Conservation (phyloP, 2,329 filamentous ascomycete species). For the Didymosphaeria variabile region DNA sequence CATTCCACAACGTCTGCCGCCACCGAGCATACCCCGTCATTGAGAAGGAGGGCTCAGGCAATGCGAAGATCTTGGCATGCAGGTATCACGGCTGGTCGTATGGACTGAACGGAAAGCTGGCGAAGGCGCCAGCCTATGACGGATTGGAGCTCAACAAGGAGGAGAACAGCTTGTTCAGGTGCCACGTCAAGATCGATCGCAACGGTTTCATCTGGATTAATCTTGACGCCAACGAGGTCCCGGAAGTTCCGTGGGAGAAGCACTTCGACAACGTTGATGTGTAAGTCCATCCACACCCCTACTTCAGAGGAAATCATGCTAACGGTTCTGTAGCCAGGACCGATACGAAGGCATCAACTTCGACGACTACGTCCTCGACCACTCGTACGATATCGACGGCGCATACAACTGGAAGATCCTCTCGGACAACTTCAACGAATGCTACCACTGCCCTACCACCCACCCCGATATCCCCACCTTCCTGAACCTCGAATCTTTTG, state of each 20-base stretch:
- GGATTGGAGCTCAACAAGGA: conserved; percentile 36
- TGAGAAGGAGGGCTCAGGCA: conserved; percentile 42
- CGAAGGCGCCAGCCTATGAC: conserved; percentile 54
- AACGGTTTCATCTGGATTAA: conserved; percentile 47
- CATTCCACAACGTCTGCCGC: conserved; percentile 55
- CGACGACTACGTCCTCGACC: conserved; percentile 32
- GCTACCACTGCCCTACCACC: conserved; percentile 68
- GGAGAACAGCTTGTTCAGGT: conserved; percentile 41
- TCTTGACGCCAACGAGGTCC: conserved; percentile 32
- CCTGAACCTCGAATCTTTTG: conserved; percentile 64
- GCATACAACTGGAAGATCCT: conserved; percentile 41
- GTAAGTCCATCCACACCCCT: background rate
- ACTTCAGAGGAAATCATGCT: background rate
- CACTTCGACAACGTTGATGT: conserved; percentile 33
- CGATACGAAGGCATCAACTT: conserved; percentile 31
- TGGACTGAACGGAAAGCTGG: conserved; percentile 51
- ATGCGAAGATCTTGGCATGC: conserved; percentile 49
- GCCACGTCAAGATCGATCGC: conserved; percentile 36
- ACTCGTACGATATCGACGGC: conserved; percentile 35
- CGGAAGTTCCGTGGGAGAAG: conserved; percentile 29
- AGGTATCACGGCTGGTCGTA: conserved; percentile 59
- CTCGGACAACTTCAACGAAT: conserved; percentile 71
- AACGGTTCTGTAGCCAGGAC: conserved; percentile 20
- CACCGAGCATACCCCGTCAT: conserved; percentile 51
- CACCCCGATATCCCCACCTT: conserved; percentile 66